These are phyloP conservation scores for Gilbertella persicaria DNA, from an alignment of 371 early-diverging fungal genomes.

Conservation along the genomic window DNA sequence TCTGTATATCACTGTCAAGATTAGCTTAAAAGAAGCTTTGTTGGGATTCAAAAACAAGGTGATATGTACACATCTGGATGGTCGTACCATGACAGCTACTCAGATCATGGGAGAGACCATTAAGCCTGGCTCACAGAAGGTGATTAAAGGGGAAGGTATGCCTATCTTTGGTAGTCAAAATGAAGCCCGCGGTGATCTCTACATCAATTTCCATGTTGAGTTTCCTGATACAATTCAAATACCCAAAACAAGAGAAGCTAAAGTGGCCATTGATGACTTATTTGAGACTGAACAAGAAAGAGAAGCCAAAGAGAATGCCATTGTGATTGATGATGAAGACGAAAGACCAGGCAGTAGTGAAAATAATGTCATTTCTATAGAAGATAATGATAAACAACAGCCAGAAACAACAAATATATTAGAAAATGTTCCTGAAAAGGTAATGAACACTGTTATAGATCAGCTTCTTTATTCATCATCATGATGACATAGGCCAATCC, in stretches of 20 bases:
- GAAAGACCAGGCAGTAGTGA: not conserved
- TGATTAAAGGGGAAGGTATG: constrained; percentile 11
- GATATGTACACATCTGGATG: constrained; percentile 69
- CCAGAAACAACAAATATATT: too few species aligned
- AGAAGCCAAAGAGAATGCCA: not conserved
- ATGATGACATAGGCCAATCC: not conserved
- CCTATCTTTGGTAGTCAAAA: constrained; percentile 2
- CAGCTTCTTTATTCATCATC: not conserved
- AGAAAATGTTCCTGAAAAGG: not conserved
- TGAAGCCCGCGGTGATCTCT: constrained; percentile 4
- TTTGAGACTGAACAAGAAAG: constrained; percentile 8
- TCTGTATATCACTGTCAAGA: constrained; percentile 59
- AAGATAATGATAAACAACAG: not conserved
- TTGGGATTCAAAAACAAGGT: constrained; percentile 68
- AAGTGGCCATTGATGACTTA: not conserved
- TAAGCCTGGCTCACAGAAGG: not conserved
- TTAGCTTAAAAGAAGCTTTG: constrained; percentile 82
- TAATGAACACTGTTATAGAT: not conserved
- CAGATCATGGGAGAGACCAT: not conserved
- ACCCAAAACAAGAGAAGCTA: not conserved
- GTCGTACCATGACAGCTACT: constrained; percentile 10
- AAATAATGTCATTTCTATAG: not conserved
- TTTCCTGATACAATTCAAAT: constrained; percentile 7
- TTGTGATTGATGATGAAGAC: constrained; percentile 17
- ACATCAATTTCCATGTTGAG: constrained; percentile 4